A percentile compares a stretch with the other conserved stretches of the same genome.
Evolutionary conservation across 2,329 filamentous ascomycete species (phyloP).

Genomic region (Fusarium nanum): DNA sequence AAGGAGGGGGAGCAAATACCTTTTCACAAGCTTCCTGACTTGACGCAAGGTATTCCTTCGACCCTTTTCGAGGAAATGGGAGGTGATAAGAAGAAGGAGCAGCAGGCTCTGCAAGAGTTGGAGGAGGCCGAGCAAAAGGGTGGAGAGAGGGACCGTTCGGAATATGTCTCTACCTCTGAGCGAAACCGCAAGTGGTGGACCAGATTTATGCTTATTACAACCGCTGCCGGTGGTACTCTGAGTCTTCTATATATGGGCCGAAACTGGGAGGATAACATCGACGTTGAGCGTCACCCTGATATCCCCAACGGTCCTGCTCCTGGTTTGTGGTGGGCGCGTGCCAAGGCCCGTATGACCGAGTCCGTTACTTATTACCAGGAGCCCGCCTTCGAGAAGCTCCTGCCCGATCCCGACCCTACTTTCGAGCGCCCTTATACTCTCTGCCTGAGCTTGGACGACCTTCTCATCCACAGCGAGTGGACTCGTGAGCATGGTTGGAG

Average conservation of each 20-base stretch:
- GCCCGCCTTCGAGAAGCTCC: slow-evolving; percentile 91
- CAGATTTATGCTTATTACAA: slow-evolving; percentile 76
- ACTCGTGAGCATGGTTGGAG: slow-evolving; percentile 93
- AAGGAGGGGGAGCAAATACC: slow-evolving; percentile 59
- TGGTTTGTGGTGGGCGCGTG: slow-evolving; percentile 82
- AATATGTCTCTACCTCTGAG: slow-evolving; percentile 92
- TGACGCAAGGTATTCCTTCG: slow-evolving; percentile 94
- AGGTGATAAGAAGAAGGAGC: slow-evolving; percentile 52
- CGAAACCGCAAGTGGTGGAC: slow-evolving; percentile 80
- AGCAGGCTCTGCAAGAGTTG: slow-evolving; percentile 50
- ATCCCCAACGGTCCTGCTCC: slow-evolving; percentile 84
- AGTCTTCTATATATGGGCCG: slow-evolving; percentile 82
- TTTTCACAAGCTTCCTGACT: slow-evolving; percentile 81
- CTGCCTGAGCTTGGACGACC: slow-evolving; percentile 90
- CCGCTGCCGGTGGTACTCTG: slow-evolving; percentile 66
- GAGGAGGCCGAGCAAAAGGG: slow-evolving; percentile 52
- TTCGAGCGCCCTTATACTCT: slow-evolving; percentile 91
- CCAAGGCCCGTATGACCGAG: slow-evolving; percentile 77
- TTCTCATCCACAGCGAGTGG: slow-evolving; percentile 96
- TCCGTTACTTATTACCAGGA: slow-evolving; percentile 94
- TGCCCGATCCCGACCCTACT: slow-evolving; percentile 83
- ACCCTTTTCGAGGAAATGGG: slow-evolving; percentile 83
- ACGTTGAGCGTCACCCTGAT: slow-evolving; percentile 75
- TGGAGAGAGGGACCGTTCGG: slow-evolving; percentile 61
- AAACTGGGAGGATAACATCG: slow-evolving; percentile 86